Percentiles rank a stretch among this genome's conserved stretches.
Evolutionary conservation across 2,329 filamentous ascomycete species (phyloP).

Genomic region (Biscogniauxia marginata): DNA sequence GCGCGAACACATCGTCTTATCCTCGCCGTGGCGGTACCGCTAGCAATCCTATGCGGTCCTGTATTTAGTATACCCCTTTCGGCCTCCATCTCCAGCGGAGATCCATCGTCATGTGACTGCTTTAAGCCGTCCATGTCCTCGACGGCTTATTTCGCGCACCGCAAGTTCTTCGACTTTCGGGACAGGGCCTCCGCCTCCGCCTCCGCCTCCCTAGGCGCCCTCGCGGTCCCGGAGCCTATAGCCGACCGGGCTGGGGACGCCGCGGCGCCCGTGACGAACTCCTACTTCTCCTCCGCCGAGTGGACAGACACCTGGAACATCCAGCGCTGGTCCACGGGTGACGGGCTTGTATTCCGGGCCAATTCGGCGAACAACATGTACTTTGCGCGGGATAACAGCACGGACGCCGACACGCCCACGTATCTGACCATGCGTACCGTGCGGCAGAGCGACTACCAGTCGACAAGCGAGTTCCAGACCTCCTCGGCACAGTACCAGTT

Average conservation of each 20-base stretch:
- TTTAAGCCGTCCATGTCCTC: constrained; percentile 13
- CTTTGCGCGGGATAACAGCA: constrained; percentile 40
- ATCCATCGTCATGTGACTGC: constrained; percentile 12
- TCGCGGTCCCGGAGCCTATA: constrained; percentile 28
- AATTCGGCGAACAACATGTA: constrained; percentile 44
- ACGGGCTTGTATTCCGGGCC: constrained; percentile 33
- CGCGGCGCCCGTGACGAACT: constrained; percentile 27
- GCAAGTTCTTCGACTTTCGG: constrained; percentile 52
- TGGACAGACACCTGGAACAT: constrained; percentile 34
- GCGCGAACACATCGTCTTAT: neutral
- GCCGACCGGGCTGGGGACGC: constrained; percentile 23
- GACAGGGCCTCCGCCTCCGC: constrained; percentile 18
- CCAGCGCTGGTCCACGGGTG: constrained; percentile 21
- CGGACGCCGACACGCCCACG: constrained; percentile 33
- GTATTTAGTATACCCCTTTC: neutral
- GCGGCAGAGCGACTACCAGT: constrained; percentile 45
- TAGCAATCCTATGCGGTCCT: neutral
- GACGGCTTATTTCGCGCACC: constrained; percentile 41
- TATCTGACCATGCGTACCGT: constrained; percentile 48
- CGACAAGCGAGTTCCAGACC: constrained; percentile 48
- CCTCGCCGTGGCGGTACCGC: neutral
- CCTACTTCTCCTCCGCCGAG: constrained; percentile 32
- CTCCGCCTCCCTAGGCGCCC: neutral
- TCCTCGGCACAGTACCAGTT: constrained; percentile 33
- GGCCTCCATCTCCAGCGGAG: neutral